Percentiles rank a stretch among this genome's conserved stretches.
Evolutionary conservation across 177 flowering plant species (phyloP).

Genomic region (Tripterygium wilfordii): DNA sequence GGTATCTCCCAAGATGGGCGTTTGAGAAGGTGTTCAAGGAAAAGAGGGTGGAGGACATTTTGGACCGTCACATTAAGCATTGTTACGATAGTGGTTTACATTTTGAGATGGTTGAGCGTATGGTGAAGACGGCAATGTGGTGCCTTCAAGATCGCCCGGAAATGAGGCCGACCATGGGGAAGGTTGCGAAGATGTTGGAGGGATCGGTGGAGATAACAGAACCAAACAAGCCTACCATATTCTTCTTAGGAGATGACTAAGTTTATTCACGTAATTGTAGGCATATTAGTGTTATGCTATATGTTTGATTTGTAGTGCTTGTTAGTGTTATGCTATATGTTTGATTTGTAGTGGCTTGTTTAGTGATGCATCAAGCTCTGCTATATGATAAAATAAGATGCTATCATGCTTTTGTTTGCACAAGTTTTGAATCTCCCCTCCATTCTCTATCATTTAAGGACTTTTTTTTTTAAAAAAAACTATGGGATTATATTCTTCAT

Average conservation of each 20-base stretch:
- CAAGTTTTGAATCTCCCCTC: too few relatives aligned
- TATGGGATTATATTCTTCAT: too few relatives aligned
- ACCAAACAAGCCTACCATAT: conserved; percentile 64
- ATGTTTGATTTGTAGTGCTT: too few relatives aligned
- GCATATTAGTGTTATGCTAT: too few relatives aligned
- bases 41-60: conserved; percentile 56
- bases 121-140: conserved; percentile 92
- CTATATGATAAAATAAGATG: too few relatives aligned
- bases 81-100: conserved; percentile 39
- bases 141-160: conserved; percentile 75
- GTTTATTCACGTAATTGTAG: background rate
- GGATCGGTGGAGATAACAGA: conserved; percentile 75
- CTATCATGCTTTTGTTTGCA: too few relatives aligned
- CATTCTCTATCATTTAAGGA: too few relatives aligned
- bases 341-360: too few relatives aligned
- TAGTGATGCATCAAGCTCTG: too few relatives aligned
- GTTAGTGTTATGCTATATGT: too few relatives aligned
- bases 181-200: conserved; percentile 84
- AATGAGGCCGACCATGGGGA: conserved; percentile 79
- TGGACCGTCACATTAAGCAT: conserved; percentile 46
- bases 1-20: conserved; percentile 79
- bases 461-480: too few relatives aligned
- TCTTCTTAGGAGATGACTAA: conserved; percentile 36
- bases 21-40: conserved; percentile 65
- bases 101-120: conserved; percentile 45